These are phyloP conservation scores for Medicago arabica DNA, from an alignment of 306 rosid species.

Conservation along the genomic window DNA sequence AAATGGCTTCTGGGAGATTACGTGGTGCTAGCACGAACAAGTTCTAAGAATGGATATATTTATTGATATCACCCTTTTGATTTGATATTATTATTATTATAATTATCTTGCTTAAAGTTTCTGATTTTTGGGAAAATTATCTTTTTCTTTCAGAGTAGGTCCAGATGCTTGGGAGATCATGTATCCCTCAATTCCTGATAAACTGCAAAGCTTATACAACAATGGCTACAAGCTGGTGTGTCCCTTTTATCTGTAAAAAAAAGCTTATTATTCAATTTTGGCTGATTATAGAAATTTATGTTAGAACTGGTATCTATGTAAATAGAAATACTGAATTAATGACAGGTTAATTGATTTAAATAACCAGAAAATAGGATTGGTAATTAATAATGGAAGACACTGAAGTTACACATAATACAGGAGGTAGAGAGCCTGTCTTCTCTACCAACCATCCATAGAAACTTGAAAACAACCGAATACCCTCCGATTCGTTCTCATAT, in stretches of 20 bases:
- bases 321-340: background rate
- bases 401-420: background rate
- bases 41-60: conserved; percentile 28
- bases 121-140: conserved; percentile 6
- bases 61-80: conserved; percentile 21
- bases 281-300: conserved; percentile 13
- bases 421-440: background rate
- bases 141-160: conserved; percentile 69
- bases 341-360: background rate
- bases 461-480: background rate
- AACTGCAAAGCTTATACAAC: conserved; percentile 73
- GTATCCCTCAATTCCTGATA: conserved; percentile 84
- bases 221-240: conserved; percentile 94
- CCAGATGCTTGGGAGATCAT: conserved; percentile 85
- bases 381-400: background rate
- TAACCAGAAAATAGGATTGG: background rate
- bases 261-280: conserved; percentile 7
- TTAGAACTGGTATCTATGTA: background rate
- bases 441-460: background rate
- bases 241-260: conserved; percentile 35
- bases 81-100: background rate
- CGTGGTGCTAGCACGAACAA: conserved; percentile 2
- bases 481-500: background rate
- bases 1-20: background rate
- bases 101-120: background rate